These are phyloP conservation scores for Thalassiosira delicatula DNA, from an alignment of 352 stramenopile genomes.

Conservation along the genomic window DNA sequence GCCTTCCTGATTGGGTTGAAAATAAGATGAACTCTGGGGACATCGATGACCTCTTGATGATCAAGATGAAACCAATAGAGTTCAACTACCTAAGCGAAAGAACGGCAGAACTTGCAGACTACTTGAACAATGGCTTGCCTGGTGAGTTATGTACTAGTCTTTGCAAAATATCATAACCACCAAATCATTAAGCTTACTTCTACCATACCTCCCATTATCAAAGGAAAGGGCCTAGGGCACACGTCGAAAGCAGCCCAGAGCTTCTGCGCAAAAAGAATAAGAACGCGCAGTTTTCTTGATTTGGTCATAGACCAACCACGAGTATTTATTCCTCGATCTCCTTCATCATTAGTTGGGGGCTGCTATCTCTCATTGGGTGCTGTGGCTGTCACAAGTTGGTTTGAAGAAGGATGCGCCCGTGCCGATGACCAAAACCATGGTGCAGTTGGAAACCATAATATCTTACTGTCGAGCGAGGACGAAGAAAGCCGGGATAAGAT, in stretches of 20 bases:
- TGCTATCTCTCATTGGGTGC: constrained; percentile 60
- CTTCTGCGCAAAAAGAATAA: constrained; percentile 76
- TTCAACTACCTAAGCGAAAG: constrained; percentile 74
- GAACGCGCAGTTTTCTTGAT: constrained; percentile 74
- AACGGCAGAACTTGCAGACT: constrained; percentile 79
- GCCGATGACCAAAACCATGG: background rate
- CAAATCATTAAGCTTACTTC: background rate
- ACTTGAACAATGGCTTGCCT: constrained; percentile 80
- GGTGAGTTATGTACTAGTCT: constrained; percentile 26
- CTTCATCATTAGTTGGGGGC: constrained; percentile 31
- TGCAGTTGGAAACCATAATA: background rate
- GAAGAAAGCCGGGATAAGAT: background rate
- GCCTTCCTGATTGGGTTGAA: constrained; percentile 66
- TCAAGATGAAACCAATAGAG: constrained; percentile 60
- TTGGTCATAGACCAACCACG: constrained; percentile 67
- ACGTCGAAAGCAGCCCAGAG: constrained; percentile 77
- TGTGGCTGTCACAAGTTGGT: constrained; percentile 73
- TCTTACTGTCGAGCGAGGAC: constrained; percentile 4
- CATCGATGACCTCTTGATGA: constrained; percentile 77
- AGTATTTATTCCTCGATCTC: constrained; percentile 68
- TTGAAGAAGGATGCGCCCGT: constrained; percentile 59
- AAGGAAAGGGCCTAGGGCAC: constrained; percentile 78
- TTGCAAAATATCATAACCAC: background rate
- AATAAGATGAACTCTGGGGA: constrained; percentile 40
- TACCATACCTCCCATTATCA: background rate